Percentiles rank a stretch among this genome's conserved stretches.
These are phyloP conservation scores for Klebsormidium nitens DNA, from an alignment of 139 green algal species.

Conservation along the genomic window DNA sequence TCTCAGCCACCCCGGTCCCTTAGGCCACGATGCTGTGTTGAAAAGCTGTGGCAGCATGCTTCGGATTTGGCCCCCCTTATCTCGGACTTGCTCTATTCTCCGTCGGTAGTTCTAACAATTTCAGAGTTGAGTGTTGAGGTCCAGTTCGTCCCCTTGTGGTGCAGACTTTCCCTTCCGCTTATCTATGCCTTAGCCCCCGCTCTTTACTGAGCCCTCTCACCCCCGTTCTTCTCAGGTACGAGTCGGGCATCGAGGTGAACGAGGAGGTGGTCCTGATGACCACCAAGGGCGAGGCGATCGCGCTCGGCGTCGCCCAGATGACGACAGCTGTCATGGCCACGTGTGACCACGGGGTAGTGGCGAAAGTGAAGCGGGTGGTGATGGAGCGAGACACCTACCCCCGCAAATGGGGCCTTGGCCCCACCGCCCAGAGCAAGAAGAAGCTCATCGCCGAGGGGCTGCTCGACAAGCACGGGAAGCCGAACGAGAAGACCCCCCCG, in stretches of 20 bases:
- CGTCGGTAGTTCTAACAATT: too few species aligned
- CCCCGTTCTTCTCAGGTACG: too few species aligned
- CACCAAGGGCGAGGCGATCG: slow-evolving; percentile 97
- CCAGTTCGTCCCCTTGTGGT: too few species aligned
- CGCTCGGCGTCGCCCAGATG: slow-evolving; percentile 94
- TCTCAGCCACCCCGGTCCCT: too few species aligned
- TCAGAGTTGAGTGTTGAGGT: too few species aligned
- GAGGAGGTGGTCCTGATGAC: slow-evolving; percentile 98
- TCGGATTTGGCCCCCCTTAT: too few species aligned
- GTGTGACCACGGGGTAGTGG: slow-evolving; percentile 89
- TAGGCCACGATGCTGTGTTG: too few species aligned
- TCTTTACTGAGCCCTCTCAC: too few species aligned
- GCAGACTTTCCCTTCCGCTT: too few species aligned
- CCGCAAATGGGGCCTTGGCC: slow-evolving; percentile 86
- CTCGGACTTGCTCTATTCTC: too few species aligned
- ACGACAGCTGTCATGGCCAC: slow-evolving; percentile 90
- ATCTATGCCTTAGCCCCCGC: too few species aligned
- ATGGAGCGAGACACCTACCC: slow-evolving; percentile 99
- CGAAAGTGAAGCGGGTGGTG: slow-evolving; percentile 96
- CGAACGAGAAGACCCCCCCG: slow-evolving; percentile 88
- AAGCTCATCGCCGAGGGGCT: slow-evolving; percentile 91
- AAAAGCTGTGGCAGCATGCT: too few species aligned
- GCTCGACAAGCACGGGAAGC: slow-evolving; percentile 93
- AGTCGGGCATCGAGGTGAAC: slow-evolving; percentile 43
- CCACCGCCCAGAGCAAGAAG: slow-evolving; percentile 93